A percentile compares a stretch with the other conserved stretches of the same genome.
phyloP scores from a whole-genome alignment of 192 early-diverging fungal genomes.

The Coemansia sp. region DNA sequence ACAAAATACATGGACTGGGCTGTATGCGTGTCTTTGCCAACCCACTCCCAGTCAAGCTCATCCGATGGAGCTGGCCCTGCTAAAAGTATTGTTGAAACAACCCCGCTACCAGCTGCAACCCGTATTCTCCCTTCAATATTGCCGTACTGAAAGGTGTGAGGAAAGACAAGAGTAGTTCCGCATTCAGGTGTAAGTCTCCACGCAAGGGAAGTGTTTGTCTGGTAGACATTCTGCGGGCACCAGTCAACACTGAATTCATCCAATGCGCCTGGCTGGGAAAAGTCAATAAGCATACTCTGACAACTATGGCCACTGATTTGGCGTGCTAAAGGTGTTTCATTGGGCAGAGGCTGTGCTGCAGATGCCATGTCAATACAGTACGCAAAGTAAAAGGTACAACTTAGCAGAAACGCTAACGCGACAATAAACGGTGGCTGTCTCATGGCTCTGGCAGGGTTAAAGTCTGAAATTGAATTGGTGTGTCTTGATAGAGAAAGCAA shows the following conservation, averaged over 20 bases:
- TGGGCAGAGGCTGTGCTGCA: too few species aligned
- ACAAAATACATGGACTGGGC: slow-evolving; percentile 58
- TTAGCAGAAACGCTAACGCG: too few species aligned
- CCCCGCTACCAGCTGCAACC: slow-evolving; percentile 44
- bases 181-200: slow-evolving; percentile 41
- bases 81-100: slow-evolving; percentile 56
- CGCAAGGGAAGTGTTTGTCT: slow-evolving; percentile 18
- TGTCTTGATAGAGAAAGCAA: too few species aligned
- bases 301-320: slow-evolving; percentile 8
- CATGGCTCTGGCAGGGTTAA: too few species aligned
- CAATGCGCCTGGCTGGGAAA: slow-evolving; percentile 27
- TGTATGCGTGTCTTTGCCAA: slow-evolving; percentile 54
- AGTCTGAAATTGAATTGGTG: too few species aligned
- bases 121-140: slow-evolving; percentile 39
- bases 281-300: slow-evolving; percentile 26
- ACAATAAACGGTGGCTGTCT: too few species aligned
- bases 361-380: too few species aligned
- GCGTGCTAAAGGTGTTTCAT: not conserved
- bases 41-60: slow-evolving; percentile 66
- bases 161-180: slow-evolving; percentile 45
- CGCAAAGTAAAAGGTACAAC: too few species aligned
- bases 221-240: slow-evolving; percentile 49
- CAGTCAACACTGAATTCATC: slow-evolving; percentile 38
- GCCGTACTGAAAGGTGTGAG: slow-evolving; percentile 30
- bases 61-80: slow-evolving; percentile 51